These are phyloP conservation scores for Eimeria tenella DNA, from an alignment of 169 alveolate genomes.

Conservation along the genomic window DNA sequence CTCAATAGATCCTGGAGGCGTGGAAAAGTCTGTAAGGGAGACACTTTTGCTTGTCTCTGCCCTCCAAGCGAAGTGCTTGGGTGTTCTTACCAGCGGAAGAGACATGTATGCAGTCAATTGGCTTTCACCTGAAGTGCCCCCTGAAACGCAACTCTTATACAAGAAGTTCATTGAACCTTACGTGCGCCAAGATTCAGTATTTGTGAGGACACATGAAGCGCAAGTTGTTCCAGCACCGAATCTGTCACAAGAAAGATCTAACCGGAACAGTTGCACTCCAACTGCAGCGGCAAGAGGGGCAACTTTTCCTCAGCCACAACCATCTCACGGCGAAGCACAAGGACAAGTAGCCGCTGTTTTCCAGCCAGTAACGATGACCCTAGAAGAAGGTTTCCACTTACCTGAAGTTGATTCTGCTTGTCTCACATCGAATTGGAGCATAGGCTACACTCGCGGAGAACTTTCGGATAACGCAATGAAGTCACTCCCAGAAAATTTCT, in stretches of 20 bases:
- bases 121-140: conserved; percentile 59
- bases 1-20: neutral
- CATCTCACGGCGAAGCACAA: neutral
- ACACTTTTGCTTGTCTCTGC: conserved; percentile 21
- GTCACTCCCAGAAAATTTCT: neutral
- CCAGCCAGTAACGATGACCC: neutral
- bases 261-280: neutral
- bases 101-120: conserved; percentile 64
- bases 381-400: neutral
- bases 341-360: conserved; percentile 26
- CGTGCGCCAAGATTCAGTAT: conserved; percentile 8
- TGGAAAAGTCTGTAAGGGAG: neutral
- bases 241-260: neutral
- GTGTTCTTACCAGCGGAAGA: conserved; percentile 63
- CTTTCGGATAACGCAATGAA: neutral
- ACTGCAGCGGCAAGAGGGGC: conserved; percentile 6
- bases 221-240: conserved; percentile 2
- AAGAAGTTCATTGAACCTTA: conserved; percentile 26
- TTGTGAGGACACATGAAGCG: neutral
- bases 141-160: conserved; percentile 32
- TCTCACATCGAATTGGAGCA: neutral
- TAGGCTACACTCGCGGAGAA: neutral
- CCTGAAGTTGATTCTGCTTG: conserved; percentile 37
- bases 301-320: neutral
- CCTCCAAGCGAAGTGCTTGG: conserved; percentile 54